Conservation (phyloP, 1,284 basidiomycete genomes). For the Pholiota adiposa region DNA sequence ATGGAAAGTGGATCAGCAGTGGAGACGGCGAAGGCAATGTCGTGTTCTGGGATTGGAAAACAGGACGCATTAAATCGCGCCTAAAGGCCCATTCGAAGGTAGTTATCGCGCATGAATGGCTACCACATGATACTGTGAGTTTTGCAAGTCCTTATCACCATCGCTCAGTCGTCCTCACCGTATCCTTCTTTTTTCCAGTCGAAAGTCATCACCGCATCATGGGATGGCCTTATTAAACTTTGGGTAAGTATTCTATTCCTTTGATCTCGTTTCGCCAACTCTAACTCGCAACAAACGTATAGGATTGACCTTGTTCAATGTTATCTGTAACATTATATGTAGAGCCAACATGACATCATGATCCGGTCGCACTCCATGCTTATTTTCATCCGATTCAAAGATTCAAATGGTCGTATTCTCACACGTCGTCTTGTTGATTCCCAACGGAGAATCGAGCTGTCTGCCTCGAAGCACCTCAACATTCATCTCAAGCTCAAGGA, state of each 20-base stretch:
- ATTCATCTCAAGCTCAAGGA: background rate
- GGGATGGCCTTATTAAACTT: conserved; percentile 97
- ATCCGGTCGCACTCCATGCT: conserved; percentile 19
- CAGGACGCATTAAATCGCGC: conserved; percentile 90
- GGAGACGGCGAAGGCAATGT: conserved; percentile 95
- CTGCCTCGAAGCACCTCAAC: background rate
- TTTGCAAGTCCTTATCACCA: conserved; percentile 9
- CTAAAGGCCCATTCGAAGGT: conserved; percentile 92
- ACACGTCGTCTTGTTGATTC: background rate
- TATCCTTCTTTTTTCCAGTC: conserved; percentile 70
- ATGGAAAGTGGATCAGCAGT: conserved; percentile 96
- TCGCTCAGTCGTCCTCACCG: conserved; percentile 14
- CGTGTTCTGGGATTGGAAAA: conserved; percentile 99
- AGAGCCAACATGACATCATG: conserved; percentile 24
- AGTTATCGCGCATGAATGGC: conserved; percentile 96
- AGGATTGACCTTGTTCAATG: conserved; percentile 29
- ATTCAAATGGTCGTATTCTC: conserved; percentile 1
- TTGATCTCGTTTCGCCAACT: conserved; percentile 19
- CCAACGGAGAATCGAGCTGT: conserved; percentile 4
- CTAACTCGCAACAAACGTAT: conserved; percentile 8
- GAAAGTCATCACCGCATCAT: conserved; percentile 94
- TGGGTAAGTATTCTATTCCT: conserved; percentile 61
- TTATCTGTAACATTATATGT: conserved; percentile 25
- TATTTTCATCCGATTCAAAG: conserved; percentile 4
- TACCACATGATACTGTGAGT: conserved; percentile 95